These are phyloP conservation scores for Ustilago cynodontis DNA, from an alignment of 1,284 basidiomycete species.

Conservation along the genomic window DNA sequence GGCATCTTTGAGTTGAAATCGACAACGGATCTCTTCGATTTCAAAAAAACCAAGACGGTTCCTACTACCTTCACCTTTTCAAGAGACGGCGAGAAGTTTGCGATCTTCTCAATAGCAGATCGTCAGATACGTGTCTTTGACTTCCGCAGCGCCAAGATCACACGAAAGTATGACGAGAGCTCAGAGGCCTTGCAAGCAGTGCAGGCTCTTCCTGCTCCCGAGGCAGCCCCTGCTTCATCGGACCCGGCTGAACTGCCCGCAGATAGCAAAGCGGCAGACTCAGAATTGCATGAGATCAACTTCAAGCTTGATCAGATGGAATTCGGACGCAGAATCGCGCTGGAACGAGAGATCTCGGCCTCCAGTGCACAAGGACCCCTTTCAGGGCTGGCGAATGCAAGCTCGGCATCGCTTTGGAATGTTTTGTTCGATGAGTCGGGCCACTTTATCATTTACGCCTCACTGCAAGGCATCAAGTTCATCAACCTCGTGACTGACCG, in stretches of 20 bases:
- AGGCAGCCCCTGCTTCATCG: not conserved
- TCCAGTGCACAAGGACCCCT: slow-evolving; percentile 72
- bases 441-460: slow-evolving; percentile 91
- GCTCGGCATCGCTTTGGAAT: slow-evolving; percentile 70
- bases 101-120: slow-evolving; percentile 90
- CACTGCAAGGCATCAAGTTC: slow-evolving; percentile 94
- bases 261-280: not conserved
- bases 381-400: slow-evolving; percentile 71
- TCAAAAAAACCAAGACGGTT: slow-evolving; percentile 95
- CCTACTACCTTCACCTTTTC: slow-evolving; percentile 92
- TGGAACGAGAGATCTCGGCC: slow-evolving; percentile 89
- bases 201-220: slow-evolving; percentile 24
- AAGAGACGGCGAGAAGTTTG: slow-evolving; percentile 86
- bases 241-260: not conserved
- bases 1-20: slow-evolving; percentile 92
- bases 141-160: slow-evolving; percentile 88
- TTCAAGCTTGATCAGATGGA: slow-evolving; percentile 99
- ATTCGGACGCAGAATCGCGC: slow-evolving; percentile 92
- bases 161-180: slow-evolving; percentile 94
- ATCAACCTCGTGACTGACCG: slow-evolving; percentile 94
- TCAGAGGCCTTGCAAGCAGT: slow-evolving; percentile 83
- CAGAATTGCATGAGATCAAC: slow-evolving; percentile 68
- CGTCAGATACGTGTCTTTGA: slow-evolving; percentile 93
- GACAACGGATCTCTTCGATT: slow-evolving; percentile 93
- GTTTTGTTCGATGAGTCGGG: slow-evolving; percentile 97